phyloP scores from a whole-genome alignment of 2,329 filamentous ascomycete species.

The Colletotrichum spinosum region DNA sequence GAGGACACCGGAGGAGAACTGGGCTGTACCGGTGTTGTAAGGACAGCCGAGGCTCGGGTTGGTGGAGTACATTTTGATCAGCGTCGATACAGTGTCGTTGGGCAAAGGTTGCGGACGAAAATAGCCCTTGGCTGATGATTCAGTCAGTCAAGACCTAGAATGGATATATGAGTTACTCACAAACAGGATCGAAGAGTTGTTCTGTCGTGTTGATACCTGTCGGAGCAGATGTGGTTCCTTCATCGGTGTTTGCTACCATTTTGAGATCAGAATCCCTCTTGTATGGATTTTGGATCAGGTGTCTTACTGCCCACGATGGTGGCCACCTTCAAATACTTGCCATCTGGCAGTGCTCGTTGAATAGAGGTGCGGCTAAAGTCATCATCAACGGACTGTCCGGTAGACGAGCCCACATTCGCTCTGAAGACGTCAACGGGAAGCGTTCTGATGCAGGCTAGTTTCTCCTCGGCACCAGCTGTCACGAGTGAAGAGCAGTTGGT shows the following conservation, averaged over 20 bases:
- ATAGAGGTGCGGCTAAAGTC: constrained; percentile 52
- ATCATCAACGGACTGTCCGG: constrained; percentile 47
- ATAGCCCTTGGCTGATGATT: constrained; percentile 43
- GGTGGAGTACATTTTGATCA: constrained; percentile 5
- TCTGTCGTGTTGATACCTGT: constrained; percentile 64
- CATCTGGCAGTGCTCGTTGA: constrained; percentile 61
- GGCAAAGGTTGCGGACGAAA: constrained; percentile 48
- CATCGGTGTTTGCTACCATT: constrained; percentile 66
- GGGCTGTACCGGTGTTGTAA: background rate
- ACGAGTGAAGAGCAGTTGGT: constrained; percentile 32
- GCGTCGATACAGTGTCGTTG: constrained; percentile 61
- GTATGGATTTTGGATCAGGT: background rate
- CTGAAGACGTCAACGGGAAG: constrained; percentile 46
- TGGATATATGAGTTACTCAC: constrained; percentile 40
- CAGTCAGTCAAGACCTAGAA: constrained; percentile 43
- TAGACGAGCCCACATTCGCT: constrained; percentile 42
- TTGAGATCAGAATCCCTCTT: background rate
- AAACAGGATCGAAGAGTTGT: constrained; percentile 51
- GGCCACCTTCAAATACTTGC: constrained; percentile 72
- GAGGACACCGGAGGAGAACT: constrained; percentile 1
- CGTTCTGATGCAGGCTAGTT: constrained; percentile 45
- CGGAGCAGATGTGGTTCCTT: constrained; percentile 67
- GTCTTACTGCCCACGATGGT: constrained; percentile 64
- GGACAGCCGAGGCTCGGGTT: constrained; percentile 6
- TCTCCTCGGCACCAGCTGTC: constrained; percentile 30